Conservation (phyloP, 257 asterid species). For the Pogostemon cablin region DNA sequence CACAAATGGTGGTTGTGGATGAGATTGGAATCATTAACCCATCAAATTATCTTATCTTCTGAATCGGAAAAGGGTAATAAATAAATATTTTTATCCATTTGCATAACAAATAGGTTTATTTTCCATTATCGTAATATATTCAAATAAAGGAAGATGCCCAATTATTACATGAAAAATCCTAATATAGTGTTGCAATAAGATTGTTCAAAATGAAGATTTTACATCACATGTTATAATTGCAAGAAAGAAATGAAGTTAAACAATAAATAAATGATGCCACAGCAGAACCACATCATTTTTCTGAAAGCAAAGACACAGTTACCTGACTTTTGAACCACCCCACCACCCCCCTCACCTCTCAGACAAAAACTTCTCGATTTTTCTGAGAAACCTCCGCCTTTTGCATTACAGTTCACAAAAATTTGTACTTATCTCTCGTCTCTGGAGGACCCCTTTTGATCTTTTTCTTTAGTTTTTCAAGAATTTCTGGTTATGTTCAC, state of each 20-base stretch:
- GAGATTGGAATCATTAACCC: not conserved
- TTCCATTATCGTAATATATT: not conserved
- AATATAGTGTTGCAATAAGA: not conserved
- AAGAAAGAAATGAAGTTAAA: not conserved
- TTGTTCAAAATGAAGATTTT: constrained; percentile 15
- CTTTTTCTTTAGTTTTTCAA: constrained; percentile 6
- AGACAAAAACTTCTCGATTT: constrained; percentile 34
- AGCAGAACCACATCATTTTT: constrained; percentile 27
- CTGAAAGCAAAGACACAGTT: constrained; percentile 28
- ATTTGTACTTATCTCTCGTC: constrained; percentile 22
- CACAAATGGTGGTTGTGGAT: not conserved
- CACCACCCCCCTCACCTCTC: constrained; percentile 19
- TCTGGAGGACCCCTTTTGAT: constrained; percentile 23
- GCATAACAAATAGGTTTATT: not conserved
- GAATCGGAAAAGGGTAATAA: not conserved
- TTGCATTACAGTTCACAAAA: constrained; percentile 34
- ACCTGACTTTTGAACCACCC: constrained; percentile 34
- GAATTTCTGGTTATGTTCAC: not conserved
- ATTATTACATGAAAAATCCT: not conserved
- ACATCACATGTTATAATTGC: constrained; percentile 19
- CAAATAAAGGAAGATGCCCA: not conserved
- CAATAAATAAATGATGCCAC: constrained; percentile 35
- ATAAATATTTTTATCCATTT: not conserved
- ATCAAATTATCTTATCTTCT: not conserved
- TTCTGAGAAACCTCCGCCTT: not conserved